Evolutionary conservation across 106 monocot species (phyloP).

Genomic region (Dendrobium nobile): DNA sequence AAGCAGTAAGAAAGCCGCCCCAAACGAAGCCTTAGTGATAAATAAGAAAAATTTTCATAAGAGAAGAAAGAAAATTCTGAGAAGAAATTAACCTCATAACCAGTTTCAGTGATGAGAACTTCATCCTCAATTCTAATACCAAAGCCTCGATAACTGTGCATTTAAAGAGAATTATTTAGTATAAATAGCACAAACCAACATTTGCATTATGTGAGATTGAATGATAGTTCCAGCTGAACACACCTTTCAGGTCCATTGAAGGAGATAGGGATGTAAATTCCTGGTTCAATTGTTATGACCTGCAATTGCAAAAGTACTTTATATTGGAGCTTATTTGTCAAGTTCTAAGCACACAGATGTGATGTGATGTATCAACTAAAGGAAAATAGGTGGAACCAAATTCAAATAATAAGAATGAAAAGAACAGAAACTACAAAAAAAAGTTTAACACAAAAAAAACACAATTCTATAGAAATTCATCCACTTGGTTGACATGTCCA

Average conservation of each 20-base stretch:
- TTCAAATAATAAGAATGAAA: no score
- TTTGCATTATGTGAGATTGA: neutral
- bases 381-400: no score
- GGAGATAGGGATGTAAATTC: constrained; percentile 67
- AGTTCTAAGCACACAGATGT: no score
- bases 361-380: no score
- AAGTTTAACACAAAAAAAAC: no score
- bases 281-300: constrained; percentile 97
- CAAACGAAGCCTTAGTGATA: neutral
- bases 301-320: constrained; percentile 12
- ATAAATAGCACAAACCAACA: constrained; percentile 1
- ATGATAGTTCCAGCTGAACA: neutral
- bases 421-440: no score
- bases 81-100: constrained; percentile 54
- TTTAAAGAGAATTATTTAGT: neutral
- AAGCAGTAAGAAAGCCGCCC: neutral
- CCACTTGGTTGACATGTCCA: no score
- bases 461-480: no score
- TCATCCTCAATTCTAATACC: constrained; percentile 97
- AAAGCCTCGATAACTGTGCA: constrained; percentile 55
- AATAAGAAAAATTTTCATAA: neutral
- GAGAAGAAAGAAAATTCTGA: neutral
- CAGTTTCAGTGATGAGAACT: constrained; percentile 87
- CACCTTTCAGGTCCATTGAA: constrained; percentile 62
- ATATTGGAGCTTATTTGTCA: neutral